Evolutionary conservation across 1,284 basidiomycete species (phyloP), one percentile per base, ranked within the genome.

Genomic region (Somion occarium): DNA sequence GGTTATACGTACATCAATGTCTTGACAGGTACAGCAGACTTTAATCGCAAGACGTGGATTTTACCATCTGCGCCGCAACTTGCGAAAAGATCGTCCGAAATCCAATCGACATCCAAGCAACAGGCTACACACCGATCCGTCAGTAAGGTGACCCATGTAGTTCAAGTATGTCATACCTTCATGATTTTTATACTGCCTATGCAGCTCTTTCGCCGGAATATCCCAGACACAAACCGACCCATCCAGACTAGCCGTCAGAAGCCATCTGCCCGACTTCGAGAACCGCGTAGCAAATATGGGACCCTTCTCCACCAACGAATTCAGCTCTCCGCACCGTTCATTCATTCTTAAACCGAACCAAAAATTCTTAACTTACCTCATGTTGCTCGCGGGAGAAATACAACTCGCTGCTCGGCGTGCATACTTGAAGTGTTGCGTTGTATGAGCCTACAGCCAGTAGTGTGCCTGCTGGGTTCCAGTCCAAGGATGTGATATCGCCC

Each of bases 51-150:
- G 7, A 89, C 73, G 46, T 82, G 73, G 34, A 88, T 77, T n/a
- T 73, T 61, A 38, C 72, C 72, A 64, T 93, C 89, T 24, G 86
- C 83, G 25, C 87, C 86, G 59, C 84, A 87, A 39, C 79, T 86
- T 13, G 81, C 85, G 59, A 91, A 93, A 3, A 76, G 79, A 19
- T 76, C 72, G 19, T 89, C 83, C 51, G 82, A 79, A 27, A 92
- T 60, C 90, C 91, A 93, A 53, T 88, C 88, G 15, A 88, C 77
- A 60, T 93, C 90, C 61, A 92, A 66, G 63, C 88, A 88, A 59
- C 85, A 88, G 63, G 85, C 88, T 82, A 53, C 7, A 30, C 34
- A 45, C 34, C 5, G 47, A n/a, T 43, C 37, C 15, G 46, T 34
- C 30, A 34, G 20, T 41, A 41, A 5, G 24, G 44, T 53, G n/a